Evolutionary conservation across 2,329 filamentous ascomycete genomes (phyloP).

Genomic region (Simplicillium aogashimaense): DNA sequence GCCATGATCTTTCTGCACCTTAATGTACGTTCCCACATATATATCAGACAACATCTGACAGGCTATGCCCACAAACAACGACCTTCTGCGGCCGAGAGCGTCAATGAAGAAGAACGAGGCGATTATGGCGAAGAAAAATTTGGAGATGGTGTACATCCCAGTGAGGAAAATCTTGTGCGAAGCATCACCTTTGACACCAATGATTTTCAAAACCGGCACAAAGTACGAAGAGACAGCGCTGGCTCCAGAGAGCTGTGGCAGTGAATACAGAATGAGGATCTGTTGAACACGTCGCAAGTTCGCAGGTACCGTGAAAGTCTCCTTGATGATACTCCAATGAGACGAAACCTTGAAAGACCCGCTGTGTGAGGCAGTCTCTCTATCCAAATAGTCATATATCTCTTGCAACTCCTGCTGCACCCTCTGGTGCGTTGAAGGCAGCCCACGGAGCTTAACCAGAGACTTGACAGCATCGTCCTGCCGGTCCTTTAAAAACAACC

Average conservation of each 20-base stretch:
- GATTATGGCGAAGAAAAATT: slow-evolving; percentile 29
- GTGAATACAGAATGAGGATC: slow-evolving; percentile 22
- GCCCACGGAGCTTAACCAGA: slow-evolving; percentile 14
- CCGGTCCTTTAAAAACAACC: slow-evolving; percentile 20
- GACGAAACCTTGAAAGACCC: slow-evolving; percentile 5
- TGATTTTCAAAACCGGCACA: slow-evolving; percentile 27
- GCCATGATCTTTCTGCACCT: slow-evolving; percentile 14
- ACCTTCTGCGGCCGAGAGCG: slow-evolving; percentile 26
- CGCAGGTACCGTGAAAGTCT: slow-evolving; percentile 23
- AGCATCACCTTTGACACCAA: slow-evolving; percentile 19
- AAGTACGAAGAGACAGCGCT: slow-evolving; percentile 34
- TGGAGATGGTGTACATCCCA: slow-evolving; percentile 30
- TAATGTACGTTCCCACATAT: slow-evolving; percentile 29
- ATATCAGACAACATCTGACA: slow-evolving; percentile 28
- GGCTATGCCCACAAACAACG: slow-evolving; percentile 22
- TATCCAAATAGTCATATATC: slow-evolving; percentile 16
- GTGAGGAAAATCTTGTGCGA: slow-evolving; percentile 24
- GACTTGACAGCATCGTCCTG: slow-evolving; percentile 13
- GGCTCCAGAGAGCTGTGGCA: slow-evolving; percentile 32
- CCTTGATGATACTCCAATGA: slow-evolving; percentile 16
- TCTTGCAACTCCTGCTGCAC: slow-evolving; percentile 15
- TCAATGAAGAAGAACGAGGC: slow-evolving; percentile 34
- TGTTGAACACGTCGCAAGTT: slow-evolving; percentile 31
- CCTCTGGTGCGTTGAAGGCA: slow-evolving; percentile 13
- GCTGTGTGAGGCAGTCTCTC: slow-evolving; percentile 5